Evolutionary conservation across 805 yeast species (phyloP).

Genomic region (Suhomyces kilbournensis): DNA sequence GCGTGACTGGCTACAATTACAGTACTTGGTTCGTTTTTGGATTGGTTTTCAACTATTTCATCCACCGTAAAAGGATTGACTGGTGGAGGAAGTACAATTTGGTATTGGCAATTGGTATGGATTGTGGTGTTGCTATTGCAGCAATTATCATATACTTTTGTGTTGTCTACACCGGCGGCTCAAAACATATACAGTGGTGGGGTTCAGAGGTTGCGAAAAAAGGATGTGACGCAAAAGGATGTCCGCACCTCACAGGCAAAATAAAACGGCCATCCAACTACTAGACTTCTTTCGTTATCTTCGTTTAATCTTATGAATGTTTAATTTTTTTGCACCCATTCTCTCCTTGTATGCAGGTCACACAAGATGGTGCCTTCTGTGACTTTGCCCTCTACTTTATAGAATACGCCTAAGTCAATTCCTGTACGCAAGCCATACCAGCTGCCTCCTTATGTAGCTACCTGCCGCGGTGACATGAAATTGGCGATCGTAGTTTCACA

Average conservation of each 20-base stretch:
- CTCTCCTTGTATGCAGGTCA: not conserved
- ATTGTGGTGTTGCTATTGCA: constrained; percentile 27
- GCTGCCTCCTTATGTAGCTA: not conserved
- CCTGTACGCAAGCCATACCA: not conserved
- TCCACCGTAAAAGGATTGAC: not conserved
- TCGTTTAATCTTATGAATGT: not conserved
- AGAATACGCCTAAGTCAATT: not conserved
- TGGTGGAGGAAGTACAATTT: constrained; percentile 10
- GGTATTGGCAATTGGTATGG: constrained; percentile 12
- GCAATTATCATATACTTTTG: constrained; percentile 37
- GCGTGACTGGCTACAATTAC: not conserved
- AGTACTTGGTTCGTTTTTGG: not conserved
- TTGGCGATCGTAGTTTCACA: not conserved
- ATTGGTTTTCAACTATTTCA: not conserved
- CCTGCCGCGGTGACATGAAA: not conserved
- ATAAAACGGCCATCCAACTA: not conserved
- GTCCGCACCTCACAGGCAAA: not conserved
- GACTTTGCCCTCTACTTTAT: not conserved
- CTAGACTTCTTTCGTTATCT: not conserved
- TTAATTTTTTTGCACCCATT: not conserved
- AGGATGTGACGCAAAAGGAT: not conserved
- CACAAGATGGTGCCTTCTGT: not conserved
- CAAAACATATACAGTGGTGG: not conserved
- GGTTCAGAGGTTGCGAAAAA: not conserved
- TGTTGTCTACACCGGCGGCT: constrained; percentile 13